phyloP scores from a whole-genome alignment of 345 rosid genomes.

The Eucalyptus shirleyi region DNA sequence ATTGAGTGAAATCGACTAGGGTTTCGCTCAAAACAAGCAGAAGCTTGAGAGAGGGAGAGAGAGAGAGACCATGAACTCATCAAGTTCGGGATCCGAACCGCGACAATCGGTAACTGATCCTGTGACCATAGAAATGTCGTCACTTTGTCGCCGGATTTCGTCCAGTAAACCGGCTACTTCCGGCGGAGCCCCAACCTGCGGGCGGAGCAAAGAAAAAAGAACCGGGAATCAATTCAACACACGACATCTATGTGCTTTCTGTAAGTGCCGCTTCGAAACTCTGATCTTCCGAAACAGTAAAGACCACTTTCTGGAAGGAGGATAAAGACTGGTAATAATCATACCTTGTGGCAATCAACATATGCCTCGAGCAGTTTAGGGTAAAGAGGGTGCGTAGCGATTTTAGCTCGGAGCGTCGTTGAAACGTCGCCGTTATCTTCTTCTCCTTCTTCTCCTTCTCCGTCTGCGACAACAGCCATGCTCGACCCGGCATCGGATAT shows the following conservation, averaged over 20 bases:
- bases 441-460: not conserved
- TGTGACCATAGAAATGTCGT: not conserved
- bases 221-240: not conserved
- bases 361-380: constrained; percentile 40
- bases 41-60: not conserved
- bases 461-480: constrained; percentile 10
- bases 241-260: not conserved
- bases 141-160: not conserved
- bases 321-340: not conserved
- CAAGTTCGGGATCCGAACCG: constrained; percentile 51
- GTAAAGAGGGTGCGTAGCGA: constrained; percentile 47
- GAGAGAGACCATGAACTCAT: constrained; percentile 47
- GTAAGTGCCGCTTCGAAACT: not conserved
- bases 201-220: not conserved
- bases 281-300: not conserved
- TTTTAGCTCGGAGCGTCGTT: constrained; percentile 23
- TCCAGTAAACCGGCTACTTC: constrained; percentile 25
- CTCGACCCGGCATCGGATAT: constrained; percentile 33
- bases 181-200: constrained; percentile 52
- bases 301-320: not conserved
- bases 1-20: not conserved
- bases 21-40: not conserved
- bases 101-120: not conserved
- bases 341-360: constrained; percentile 48
- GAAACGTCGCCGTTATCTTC: constrained; percentile 5